phyloP scores from a whole-genome alignment of 2,329 filamentous ascomycete species.

The Fusarium oxysporum region DNA sequence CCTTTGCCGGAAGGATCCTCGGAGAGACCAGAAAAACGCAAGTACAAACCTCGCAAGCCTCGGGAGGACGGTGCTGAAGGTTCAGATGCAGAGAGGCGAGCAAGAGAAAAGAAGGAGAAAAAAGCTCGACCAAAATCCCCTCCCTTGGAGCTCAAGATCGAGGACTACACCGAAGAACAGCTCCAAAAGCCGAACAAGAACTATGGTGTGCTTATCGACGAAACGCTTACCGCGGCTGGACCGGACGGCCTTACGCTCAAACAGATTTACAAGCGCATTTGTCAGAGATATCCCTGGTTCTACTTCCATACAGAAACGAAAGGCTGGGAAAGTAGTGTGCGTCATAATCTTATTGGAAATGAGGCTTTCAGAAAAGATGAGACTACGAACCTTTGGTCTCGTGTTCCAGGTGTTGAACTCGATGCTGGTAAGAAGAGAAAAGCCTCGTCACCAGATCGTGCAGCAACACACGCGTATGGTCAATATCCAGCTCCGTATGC shows the following conservation, averaged over 20 bases:
- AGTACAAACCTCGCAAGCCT: slow-evolving; percentile 72
- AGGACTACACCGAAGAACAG: slow-evolving; percentile 68
- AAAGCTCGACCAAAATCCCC: slow-evolving; percentile 70
- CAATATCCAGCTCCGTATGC: slow-evolving; percentile 49
- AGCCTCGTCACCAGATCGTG: slow-evolving; percentile 63
- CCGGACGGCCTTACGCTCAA: slow-evolving; percentile 67
- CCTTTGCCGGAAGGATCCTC: slow-evolving; percentile 67
- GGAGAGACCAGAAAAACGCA: slow-evolving; percentile 70
- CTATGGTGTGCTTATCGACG: slow-evolving; percentile 70
- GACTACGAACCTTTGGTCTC: slow-evolving; percentile 66
- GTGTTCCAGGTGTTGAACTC: slow-evolving; percentile 67
- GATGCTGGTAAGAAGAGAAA: slow-evolving; percentile 72
- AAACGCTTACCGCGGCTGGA: slow-evolving; percentile 66
- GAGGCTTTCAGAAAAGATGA: slow-evolving; percentile 71
- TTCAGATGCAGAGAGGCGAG: slow-evolving; percentile 66
- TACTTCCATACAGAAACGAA: slow-evolving; percentile 71
- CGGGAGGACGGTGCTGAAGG: slow-evolving; percentile 67
- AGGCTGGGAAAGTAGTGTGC: slow-evolving; percentile 75
- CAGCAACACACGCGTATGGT: slow-evolving; percentile 53
- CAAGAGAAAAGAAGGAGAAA: slow-evolving; percentile 70
- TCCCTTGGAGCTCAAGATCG: slow-evolving; percentile 65
- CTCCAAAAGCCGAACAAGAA: slow-evolving; percentile 72
- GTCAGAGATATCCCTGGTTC: slow-evolving; percentile 68
- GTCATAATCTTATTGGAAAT: slow-evolving; percentile 72
- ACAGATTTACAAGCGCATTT: slow-evolving; percentile 73